Conservation (phyloP, 108 stramenopile species). For the Ochromonas danica region DNA sequence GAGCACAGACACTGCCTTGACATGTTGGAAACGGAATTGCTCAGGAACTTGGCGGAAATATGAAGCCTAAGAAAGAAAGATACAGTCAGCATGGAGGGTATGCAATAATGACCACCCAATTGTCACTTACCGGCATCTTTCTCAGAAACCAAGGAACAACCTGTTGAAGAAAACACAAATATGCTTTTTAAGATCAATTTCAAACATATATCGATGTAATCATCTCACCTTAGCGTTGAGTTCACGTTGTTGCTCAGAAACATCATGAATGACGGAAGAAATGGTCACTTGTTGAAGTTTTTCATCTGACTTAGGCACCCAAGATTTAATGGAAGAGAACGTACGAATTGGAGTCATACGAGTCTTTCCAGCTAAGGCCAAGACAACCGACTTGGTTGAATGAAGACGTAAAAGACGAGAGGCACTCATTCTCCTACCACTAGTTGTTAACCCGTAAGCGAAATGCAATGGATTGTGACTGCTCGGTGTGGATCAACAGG, state of each 20-base stretch:
- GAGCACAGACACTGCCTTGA: slow-evolving; percentile 87
- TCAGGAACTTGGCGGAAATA: slow-evolving; percentile 85
- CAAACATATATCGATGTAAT: background rate
- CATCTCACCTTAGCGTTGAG: background rate
- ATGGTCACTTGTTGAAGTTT: slow-evolving; percentile 9
- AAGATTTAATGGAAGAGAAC: too few relatives aligned
- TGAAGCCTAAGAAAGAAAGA: slow-evolving; percentile 24
- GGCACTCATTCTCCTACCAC: too few relatives aligned
- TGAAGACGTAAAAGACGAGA: too few relatives aligned
- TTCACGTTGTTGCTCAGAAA: slow-evolving; percentile 1
- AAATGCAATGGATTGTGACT: too few relatives aligned
- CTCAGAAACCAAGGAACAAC: slow-evolving; percentile 93
- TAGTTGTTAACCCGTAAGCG: too few relatives aligned
- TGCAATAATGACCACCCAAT: background rate
- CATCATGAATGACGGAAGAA: background rate
- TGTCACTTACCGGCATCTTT: slow-evolving; percentile 71
- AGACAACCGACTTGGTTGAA: too few relatives aligned
- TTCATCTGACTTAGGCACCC: slow-evolving; percentile 8
- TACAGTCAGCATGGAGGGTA: background rate
- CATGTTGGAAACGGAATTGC: slow-evolving; percentile 85
- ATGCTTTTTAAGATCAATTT: background rate
- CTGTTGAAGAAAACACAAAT: slow-evolving; percentile 40
- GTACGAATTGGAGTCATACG: too few relatives aligned
- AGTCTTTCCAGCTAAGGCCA: too few relatives aligned
- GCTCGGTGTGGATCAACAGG: too few relatives aligned